phyloP scores from a whole-genome alignment of 352 stramenopile genomes.

The Globisporangium splendens region DNA sequence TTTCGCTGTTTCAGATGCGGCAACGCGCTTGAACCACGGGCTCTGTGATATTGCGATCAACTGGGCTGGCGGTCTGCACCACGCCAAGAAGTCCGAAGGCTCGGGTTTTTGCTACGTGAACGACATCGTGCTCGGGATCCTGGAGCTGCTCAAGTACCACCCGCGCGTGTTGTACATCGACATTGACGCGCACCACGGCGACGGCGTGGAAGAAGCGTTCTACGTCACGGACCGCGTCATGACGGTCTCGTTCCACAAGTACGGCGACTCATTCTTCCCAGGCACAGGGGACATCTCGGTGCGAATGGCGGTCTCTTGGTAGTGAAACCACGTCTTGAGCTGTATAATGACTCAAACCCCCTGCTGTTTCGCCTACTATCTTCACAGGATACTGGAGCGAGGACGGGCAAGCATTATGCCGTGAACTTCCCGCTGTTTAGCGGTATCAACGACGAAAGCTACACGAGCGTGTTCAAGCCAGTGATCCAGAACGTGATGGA shows the following conservation, averaged over 20 bases:
- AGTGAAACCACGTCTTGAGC: no score
- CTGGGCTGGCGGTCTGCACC: constrained; percentile 97
- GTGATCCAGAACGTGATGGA: constrained; percentile 98
- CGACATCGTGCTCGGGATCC: constrained; percentile 98
- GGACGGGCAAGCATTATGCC: constrained; percentile 96
- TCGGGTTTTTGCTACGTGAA: constrained; percentile 99
- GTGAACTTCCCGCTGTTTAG: constrained; percentile 98
- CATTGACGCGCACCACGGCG: constrained; percentile 99
- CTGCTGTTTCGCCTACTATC: no score
- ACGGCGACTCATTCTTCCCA: constrained; percentile 97
- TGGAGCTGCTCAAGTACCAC: constrained; percentile 97
- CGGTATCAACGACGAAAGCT: constrained; percentile 98
- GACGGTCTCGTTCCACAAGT: constrained; percentile 99
- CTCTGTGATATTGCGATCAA: constrained; percentile 98
- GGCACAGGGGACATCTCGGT: constrained; percentile 94
- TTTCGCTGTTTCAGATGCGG: constrained; percentile 74
- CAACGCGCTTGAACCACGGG: constrained; percentile 94
- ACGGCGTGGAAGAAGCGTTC: constrained; percentile 99
- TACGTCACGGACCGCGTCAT: constrained; percentile 99
- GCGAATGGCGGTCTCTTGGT: constrained; percentile 38
- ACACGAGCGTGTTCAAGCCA: constrained; percentile 84
- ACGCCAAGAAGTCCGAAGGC: constrained; percentile 98
- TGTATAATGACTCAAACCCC: no score
- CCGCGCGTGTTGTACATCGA: constrained; percentile 99
- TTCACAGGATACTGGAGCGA: constrained; percentile 69